phyloP scores from a whole-genome alignment of 305 asterid genomes.

The Fraxinus baroniana region DNA sequence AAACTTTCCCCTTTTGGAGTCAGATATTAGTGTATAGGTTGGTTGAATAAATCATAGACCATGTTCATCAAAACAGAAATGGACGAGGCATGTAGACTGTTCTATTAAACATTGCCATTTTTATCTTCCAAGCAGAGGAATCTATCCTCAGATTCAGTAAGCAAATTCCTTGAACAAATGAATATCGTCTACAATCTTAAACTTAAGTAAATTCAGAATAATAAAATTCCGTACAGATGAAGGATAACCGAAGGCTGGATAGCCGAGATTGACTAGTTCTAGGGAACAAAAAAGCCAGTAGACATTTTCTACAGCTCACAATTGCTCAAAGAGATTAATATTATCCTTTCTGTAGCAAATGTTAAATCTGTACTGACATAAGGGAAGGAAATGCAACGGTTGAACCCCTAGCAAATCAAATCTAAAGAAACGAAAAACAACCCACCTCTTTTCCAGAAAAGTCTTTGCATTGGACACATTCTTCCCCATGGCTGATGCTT shows the following conservation, averaged over 20 bases:
- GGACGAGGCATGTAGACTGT: neutral
- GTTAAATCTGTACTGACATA: neutral
- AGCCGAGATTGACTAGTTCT: neutral
- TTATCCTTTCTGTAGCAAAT: neutral
- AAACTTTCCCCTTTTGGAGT: neutral
- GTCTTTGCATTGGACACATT: slow-evolving; percentile 97
- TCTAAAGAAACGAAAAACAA: neutral
- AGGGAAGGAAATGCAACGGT: neutral
- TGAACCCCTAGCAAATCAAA: neutral
- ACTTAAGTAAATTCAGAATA: neutral
- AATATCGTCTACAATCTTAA: neutral
- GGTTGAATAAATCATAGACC: neutral
- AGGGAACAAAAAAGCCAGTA: neutral
- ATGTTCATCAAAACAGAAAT: neutral
- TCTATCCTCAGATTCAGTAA: neutral
- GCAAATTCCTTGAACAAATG: neutral
- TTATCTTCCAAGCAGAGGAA: neutral
- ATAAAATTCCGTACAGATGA: neutral
- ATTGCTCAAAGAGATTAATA: neutral
- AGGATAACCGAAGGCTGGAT: neutral
- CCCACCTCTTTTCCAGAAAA: slow-evolving; percentile 87
- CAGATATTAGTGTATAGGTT: neutral
- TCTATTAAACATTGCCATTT: neutral
- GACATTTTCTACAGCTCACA: neutral
- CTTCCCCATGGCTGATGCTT: slow-evolving; percentile 99